A percentile compares a stretch with the other conserved stretches of the same genome.
phyloP scores from a whole-genome alignment of 73 alveolate genomes.

The Paramecium tetraurelia region DNA sequence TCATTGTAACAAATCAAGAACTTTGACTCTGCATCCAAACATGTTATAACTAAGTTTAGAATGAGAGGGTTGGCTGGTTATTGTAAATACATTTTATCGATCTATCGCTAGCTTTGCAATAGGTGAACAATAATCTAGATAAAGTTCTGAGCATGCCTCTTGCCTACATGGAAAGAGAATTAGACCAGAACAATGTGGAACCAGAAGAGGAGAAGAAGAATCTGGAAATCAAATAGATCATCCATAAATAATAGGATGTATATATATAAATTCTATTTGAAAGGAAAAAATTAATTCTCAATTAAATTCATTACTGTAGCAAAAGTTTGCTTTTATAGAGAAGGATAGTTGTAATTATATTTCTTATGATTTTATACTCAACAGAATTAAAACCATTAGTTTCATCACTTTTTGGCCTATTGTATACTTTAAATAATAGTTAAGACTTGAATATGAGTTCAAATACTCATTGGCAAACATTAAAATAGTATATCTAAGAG shows the following conservation, averaged over 20 bases:
- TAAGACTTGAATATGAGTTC: background rate
- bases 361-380: background rate
- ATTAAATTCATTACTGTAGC: background rate
- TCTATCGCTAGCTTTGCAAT: background rate
- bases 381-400: slow-evolving; percentile 6
- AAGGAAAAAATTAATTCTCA: slow-evolving; percentile 25
- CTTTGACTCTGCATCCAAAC: background rate
- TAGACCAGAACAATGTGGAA: background rate
- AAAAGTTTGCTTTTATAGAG: background rate
- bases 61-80: background rate
- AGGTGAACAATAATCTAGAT: background rate
- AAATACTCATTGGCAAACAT: background rate
- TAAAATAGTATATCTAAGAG: background rate
- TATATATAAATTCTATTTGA: background rate
- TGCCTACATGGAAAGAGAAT: slow-evolving; percentile 36
- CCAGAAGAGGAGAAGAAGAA: background rate
- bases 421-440: background rate
- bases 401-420: background rate
- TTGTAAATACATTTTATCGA: background rate
- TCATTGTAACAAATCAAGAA: background rate
- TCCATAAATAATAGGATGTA: slow-evolving; percentile 25
- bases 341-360: background rate
- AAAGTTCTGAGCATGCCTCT: background rate
- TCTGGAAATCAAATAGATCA: background rate
- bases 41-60: slow-evolving; percentile 18